Base-by-base conservation (phyloP, 148 eudicot species). In the Vaccinium myrtillus region DNA sequence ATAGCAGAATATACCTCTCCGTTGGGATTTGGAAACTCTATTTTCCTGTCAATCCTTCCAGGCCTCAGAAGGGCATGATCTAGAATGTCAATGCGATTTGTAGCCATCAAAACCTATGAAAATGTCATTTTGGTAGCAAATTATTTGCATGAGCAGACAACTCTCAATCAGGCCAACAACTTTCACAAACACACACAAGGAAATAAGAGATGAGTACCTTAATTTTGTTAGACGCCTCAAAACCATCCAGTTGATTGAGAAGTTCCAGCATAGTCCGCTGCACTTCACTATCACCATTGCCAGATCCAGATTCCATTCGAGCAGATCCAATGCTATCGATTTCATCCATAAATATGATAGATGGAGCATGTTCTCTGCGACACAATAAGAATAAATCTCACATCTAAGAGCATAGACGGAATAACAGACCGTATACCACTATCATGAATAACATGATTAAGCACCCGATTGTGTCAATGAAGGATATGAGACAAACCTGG, bases 291-390 rank as follows among this genome's bases (percentile, higher is more conserved):
- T 94, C 97, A 81, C 97, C 94, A 83, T 94, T 94, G 48, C 97
- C 97, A 84, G 92, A 89, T 75, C 95, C 97, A 69, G 95, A 94
- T 84, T 94, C 97, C 97, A 94, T 94, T 39, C 95, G 87, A 88
- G 97, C 89, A 85, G 97, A 94, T 73, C 97, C 97, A 65, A 94
- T 94, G 86, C 95, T 94, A 75, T 94, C 97, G 7, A 94, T 94
- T 89, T 94, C 97, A 89, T 94, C 97, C 97, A 94, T 94, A 81
- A 94, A 94, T 14, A 94, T 94, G 84, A 94, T 94, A 32, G 97
- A 94, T 87, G 97, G 97, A 80, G 97, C 97, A 87, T 94, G 97
- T 80, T 94, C 97, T 84, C 97, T 94, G 94, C 51, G 51, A 75
- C 69, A 84, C 71, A 85, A 15, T 21, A 70, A 63, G 21, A 25